Conservation (phyloP, 2,329 filamentous ascomycete species). For the Aspergillus fumigatus region DNA sequence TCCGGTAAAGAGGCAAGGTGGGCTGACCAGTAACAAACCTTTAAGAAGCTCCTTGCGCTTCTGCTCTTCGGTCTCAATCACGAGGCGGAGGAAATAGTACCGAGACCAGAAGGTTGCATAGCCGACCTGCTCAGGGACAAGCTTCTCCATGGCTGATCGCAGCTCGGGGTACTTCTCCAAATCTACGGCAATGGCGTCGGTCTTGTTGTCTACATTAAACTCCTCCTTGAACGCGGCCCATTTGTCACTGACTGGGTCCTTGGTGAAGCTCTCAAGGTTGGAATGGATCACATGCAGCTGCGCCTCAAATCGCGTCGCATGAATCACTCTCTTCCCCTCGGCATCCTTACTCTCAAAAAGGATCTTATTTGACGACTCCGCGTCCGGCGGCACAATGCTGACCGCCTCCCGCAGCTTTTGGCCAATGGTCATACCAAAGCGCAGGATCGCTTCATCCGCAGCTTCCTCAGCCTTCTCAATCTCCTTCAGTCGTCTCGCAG, state of each 20-base stretch:
- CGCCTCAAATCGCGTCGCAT: slow-evolving; percentile 89
- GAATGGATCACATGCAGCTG: slow-evolving; percentile 95
- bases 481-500: slow-evolving; percentile 78
- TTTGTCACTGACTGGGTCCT: slow-evolving; percentile 71
- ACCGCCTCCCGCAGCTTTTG: slow-evolving; percentile 90
- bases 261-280: slow-evolving; percentile 71
- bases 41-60: slow-evolving; percentile 84
- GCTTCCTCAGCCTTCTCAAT: slow-evolving; percentile 91
- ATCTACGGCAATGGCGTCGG: slow-evolving; percentile 74
- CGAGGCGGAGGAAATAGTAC: slow-evolving; percentile 91
- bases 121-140: slow-evolving; percentile 88
- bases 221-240: slow-evolving; percentile 67
- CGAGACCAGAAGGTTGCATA: slow-evolving; percentile 89
- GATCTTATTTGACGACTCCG: slow-evolving; percentile 55
- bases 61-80: slow-evolving; percentile 89
- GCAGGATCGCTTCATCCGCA: slow-evolving; percentile 88
- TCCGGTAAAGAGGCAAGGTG: neutral
- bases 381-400: slow-evolving; percentile 69
- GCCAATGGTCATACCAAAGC: slow-evolving; percentile 83
- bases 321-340: slow-evolving; percentile 84
- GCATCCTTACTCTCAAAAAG: slow-evolving; percentile 93
- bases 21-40: slow-evolving; percentile 53
- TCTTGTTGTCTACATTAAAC: slow-evolving; percentile 81
- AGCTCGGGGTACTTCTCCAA: slow-evolving; percentile 83
- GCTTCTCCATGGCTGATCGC: slow-evolving; percentile 83